A percentile compares a stretch with the other conserved stretches of the same genome.
phyloP scores from a whole-genome alignment of 371 early-diverging fungal genomes.

The Syncephalis plumigaleata region DNA sequence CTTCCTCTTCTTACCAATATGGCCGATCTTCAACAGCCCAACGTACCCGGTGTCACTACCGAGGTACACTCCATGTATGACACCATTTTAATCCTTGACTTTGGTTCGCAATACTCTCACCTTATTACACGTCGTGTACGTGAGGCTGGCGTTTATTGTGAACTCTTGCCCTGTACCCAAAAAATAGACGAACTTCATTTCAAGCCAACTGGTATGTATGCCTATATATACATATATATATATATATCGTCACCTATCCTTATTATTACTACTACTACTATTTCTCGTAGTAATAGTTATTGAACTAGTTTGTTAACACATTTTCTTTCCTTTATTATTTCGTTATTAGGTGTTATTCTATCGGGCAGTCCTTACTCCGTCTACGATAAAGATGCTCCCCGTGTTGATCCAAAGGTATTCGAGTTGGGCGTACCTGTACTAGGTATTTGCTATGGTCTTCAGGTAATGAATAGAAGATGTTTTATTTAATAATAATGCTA shows the following conservation, averaged over 20 bases:
- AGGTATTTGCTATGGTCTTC: slow-evolving; percentile 96
- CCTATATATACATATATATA: not conserved
- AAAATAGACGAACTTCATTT: slow-evolving; percentile 82
- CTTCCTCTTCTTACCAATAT: too few species aligned
- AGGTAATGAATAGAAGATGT: too few species aligned
- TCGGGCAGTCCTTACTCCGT: slow-evolving; percentile 95
- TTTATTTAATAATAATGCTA: too few species aligned
- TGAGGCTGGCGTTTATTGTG: slow-evolving; percentile 95
- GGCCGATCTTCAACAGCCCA: too few species aligned
- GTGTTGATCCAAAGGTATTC: slow-evolving; percentile 83
- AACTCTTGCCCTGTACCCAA: slow-evolving; percentile 90
- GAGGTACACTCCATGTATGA: too few species aligned
- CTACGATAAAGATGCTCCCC: slow-evolving; percentile 85
- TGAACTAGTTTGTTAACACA: too few species aligned
- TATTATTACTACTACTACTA: too few species aligned
- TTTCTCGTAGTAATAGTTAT: too few species aligned
- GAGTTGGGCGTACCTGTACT: slow-evolving; percentile 79
- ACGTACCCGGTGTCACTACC: too few species aligned
- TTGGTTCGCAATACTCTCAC: slow-evolving; percentile 96
- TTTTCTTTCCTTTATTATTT: too few species aligned
- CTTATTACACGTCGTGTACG: slow-evolving; percentile 91
- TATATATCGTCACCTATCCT: not conserved
- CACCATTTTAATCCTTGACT: slow-evolving; percentile 94
- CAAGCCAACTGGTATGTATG: slow-evolving; percentile 58
- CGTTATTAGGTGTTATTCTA: slow-evolving; percentile 77